Evolutionary conservation across 805 yeast genomes (phyloP).

Genomic region (Middelhovenomyces tepae): DNA sequence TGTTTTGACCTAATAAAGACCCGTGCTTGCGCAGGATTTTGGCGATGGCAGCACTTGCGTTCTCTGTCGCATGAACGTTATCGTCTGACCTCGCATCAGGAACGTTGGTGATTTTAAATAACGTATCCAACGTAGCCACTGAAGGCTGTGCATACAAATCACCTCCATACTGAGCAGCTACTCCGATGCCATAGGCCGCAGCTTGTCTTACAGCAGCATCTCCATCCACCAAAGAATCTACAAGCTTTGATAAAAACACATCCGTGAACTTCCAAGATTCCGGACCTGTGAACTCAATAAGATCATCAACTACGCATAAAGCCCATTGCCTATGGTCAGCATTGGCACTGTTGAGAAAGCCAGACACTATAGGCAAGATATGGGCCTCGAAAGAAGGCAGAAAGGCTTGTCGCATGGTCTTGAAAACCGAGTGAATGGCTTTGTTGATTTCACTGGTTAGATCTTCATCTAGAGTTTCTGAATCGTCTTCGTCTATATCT

Average conservation of each 20-base stretch:
- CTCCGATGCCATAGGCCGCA: slow-evolving; percentile 77
- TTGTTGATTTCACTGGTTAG: slow-evolving; percentile 77
- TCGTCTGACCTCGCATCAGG: slow-evolving; percentile 85
- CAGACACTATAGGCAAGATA: slow-evolving; percentile 53
- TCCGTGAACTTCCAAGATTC: slow-evolving; percentile 57
- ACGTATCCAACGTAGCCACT: slow-evolving; percentile 61
- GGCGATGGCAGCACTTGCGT: slow-evolving; percentile 73
- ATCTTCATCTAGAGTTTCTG: slow-evolving; percentile 82
- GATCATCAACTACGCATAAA: slow-evolving; percentile 67
- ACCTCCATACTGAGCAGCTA: slow-evolving; percentile 78
- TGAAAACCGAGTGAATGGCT: slow-evolving; percentile 62
- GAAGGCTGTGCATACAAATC: slow-evolving; percentile 51
- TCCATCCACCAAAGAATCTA: slow-evolving; percentile 44
- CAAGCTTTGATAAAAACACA: slow-evolving; percentile 52
- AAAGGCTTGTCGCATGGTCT: slow-evolving; percentile 47
- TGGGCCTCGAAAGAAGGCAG: slow-evolving; percentile 51
- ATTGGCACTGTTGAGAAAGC: slow-evolving; percentile 56
- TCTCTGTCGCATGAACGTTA: slow-evolving; percentile 79
- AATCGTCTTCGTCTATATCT: slow-evolving; percentile 76
- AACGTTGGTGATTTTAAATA: slow-evolving; percentile 60
- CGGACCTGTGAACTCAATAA: slow-evolving; percentile 72
- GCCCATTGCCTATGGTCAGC: slow-evolving; percentile 69
- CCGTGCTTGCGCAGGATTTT: slow-evolving; percentile 65
- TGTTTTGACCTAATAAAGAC: slow-evolving; percentile 42
- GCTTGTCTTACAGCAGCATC: slow-evolving; percentile 70